Evolutionary conservation across 1,139 yeast species (phyloP).

Genomic region (Candida sp.): DNA sequence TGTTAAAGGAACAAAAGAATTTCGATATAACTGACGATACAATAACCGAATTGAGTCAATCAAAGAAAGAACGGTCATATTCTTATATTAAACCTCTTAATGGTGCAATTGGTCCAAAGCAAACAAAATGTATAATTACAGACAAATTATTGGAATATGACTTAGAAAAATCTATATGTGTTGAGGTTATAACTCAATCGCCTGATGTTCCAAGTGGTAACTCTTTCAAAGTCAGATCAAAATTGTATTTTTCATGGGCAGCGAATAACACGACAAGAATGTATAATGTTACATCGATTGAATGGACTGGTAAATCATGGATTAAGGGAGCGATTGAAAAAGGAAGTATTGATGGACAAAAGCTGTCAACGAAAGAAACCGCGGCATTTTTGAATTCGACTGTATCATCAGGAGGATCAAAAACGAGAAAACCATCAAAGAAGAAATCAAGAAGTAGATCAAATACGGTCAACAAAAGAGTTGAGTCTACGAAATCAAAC

Average conservation of each 20-base stretch:
- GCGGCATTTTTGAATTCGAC: conserved; percentile 54
- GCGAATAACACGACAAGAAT: conserved; percentile 63
- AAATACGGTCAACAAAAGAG: conserved; percentile 12
- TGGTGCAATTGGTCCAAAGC: conserved; percentile 92
- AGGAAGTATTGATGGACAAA: conserved; percentile 91
- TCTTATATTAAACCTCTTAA: conserved; percentile 76
- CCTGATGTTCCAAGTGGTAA: conserved; percentile 97
- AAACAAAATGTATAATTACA: conserved; percentile 76
- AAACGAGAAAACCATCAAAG: conserved; percentile 15
- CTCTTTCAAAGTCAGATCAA: conserved; percentile 72
- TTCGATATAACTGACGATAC: conserved; percentile 53
- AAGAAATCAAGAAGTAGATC: conserved; percentile 21
- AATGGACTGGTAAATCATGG: conserved; percentile 96
- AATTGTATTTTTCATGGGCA: conserved; percentile 73
- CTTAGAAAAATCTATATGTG: conserved; percentile 51
- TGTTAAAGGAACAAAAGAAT: conserved; percentile 69
- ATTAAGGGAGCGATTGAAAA: conserved; percentile 88
- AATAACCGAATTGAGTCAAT: conserved; percentile 40
- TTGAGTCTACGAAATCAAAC: conserved; percentile 10
- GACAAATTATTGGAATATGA: conserved; percentile 70
- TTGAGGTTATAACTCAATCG: conserved; percentile 68
- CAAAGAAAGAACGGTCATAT: conserved; percentile 50
- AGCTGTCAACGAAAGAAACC: conserved; percentile 59
- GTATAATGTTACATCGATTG: conserved; percentile 61
- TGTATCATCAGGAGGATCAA: conserved; percentile 19